These are phyloP conservation scores for Mortierella sp. DNA, from an alignment of 371 early-diverging fungal species.

Conservation along the genomic window DNA sequence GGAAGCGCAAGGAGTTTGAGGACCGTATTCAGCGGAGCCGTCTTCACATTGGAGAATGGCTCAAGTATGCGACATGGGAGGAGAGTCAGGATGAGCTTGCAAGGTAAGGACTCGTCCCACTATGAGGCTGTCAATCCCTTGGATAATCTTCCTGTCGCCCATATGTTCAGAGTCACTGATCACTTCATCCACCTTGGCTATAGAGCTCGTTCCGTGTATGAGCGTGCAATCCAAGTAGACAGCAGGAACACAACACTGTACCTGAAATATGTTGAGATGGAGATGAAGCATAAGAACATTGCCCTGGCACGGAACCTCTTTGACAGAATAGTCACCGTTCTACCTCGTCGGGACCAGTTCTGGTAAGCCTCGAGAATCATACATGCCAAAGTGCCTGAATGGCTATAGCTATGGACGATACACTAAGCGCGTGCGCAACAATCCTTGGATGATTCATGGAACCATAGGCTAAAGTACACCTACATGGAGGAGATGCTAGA, in stretches of 20 bases:
- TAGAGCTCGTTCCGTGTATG: conserved; percentile 91
- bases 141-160: conserved; percentile 14
- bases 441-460: too few species aligned
- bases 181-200: too few species aligned
- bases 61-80: conserved; percentile 97
- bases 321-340: conserved; percentile 88
- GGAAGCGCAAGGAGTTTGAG: conserved; percentile 95
- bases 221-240: conserved; percentile 93
- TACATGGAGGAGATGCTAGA: conserved; percentile 97
- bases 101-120: conserved; percentile 13
- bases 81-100: conserved; percentile 82
- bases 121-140: background rate
- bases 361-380: conserved; percentile 83
- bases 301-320: conserved; percentile 93
- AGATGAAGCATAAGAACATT: conserved; percentile 94
- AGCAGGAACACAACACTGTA: conserved; percentile 87
- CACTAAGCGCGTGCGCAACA: too few species aligned
- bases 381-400: too few species aligned
- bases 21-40: conserved; percentile 89
- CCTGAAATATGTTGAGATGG: conserved; percentile 96
- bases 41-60: conserved; percentile 88
- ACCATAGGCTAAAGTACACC: conserved; percentile 81
- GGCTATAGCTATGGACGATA: too few species aligned
- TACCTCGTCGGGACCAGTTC: conserved; percentile 95
- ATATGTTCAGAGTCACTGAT: too few species aligned